Evolutionary conservation across 768 basidiomycete species (phyloP), one percentile per base, ranked within the genome.

Genomic region (Agrocybe praecox): DNA sequence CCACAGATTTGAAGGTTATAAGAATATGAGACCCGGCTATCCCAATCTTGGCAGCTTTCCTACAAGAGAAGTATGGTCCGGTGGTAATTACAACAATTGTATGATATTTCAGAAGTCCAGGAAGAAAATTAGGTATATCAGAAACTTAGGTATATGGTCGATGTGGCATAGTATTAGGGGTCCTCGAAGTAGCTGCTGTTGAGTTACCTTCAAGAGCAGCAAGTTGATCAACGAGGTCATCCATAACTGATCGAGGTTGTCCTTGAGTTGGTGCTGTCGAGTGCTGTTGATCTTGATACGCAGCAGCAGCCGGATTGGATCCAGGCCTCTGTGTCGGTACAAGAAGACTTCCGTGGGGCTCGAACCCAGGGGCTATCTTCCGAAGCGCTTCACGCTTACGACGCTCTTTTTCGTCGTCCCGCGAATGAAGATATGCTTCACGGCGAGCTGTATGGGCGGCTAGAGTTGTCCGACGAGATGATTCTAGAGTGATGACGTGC

Each of bases 321-420:
- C 55, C 51, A 15, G 44, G 47, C 24, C 56, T 57, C 52, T 61
- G 77, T 1, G 76, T 82, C 17, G 87, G 87, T 0, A 87, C 78
- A 26, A 92, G 78, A 22, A 86, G 76, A 34, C 80, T 74, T 0
- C 77, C 82, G 42, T 79, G 71, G 0, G 90, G 89, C 52, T 90
- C 87, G 62, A 92, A 94, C 1, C 94, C 94, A 0, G 94, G 94
- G 0, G 94, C 94, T 45, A 96, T 87, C 52, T 80, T 77, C 14
- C 85, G 79, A 57, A 96, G 74, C 7, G 88, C 89, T 22, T 91
- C 91, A 29, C 83, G 79, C 64, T 80, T 81, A 49, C 79, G 71
- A 53, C 75, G 73, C 63, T 90, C 87, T 61, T 89, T 92, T 59
- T 92, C 92, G n/a, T 90, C 88, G 43, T 89, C 85, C 22, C 92